These are phyloP conservation scores for Russula griseocarnosa DNA, from an alignment of 768 basidiomycete genomes.

Conservation along the genomic window DNA sequence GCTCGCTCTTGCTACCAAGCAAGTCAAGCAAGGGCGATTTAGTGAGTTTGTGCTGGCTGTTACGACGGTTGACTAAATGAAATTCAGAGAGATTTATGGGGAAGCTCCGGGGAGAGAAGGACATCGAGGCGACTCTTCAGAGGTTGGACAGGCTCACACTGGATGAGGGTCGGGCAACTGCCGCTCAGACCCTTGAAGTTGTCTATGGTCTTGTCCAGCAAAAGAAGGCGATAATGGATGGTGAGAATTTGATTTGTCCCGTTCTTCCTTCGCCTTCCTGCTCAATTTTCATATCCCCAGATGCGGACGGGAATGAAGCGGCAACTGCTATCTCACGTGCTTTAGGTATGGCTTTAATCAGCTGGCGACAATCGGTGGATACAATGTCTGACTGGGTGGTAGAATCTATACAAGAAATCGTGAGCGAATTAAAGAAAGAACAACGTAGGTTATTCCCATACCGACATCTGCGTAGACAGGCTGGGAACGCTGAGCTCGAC, in stretches of 20 bases:
- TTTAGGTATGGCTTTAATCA: not conserved
- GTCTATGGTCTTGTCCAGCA: too few relatives aligned
- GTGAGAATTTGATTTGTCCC: not conserved
- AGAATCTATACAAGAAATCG: slow-evolving; percentile 2
- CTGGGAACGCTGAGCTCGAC: not conserved
- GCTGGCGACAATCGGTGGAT: too few relatives aligned
- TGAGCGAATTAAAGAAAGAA: not conserved
- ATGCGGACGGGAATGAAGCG: not conserved
- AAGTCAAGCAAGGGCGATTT: slow-evolving; percentile 1
- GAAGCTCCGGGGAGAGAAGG: too few relatives aligned
- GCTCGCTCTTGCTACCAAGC: slow-evolving; percentile 2
- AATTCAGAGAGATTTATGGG: too few relatives aligned
- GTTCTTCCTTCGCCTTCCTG: not conserved
- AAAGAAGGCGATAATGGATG: too few relatives aligned
- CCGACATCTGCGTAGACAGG: too few relatives aligned
- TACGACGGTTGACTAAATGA: too few relatives aligned
- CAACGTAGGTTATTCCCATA: not conserved
- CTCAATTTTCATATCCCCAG: not conserved
- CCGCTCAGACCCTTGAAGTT: too few relatives aligned
- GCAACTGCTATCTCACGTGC: not conserved
- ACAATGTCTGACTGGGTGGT: not conserved
- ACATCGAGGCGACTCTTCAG: too few relatives aligned
- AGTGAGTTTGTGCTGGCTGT: not conserved
- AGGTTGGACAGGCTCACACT: too few relatives aligned
- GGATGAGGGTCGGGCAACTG: too few relatives aligned